Base-by-base conservation (phyloP, 164 flowering plant species). In the Magnolia sinica region DNA sequence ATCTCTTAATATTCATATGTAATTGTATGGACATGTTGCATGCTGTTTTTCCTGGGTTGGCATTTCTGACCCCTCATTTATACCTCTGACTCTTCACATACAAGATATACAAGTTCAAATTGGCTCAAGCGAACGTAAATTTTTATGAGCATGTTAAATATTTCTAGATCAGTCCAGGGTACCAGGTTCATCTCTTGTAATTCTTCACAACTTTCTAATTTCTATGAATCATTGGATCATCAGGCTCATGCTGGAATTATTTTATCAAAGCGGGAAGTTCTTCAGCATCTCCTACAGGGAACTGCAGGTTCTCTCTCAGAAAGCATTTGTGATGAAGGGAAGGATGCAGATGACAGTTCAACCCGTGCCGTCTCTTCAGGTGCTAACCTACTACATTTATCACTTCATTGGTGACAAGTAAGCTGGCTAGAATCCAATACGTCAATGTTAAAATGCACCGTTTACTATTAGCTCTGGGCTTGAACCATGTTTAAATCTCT, bases 231-330 rank as follows among this genome's bases (percentile, higher is more conserved):
- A 59, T 82, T 79, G 72, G n/a, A 61, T 82, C 55, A 58, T 73
- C 87, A 96, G 99, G 91, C 85, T 78, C 84, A 83, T 78, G 81
- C 91, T 78, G 91, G 89, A 75, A 81, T 73, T 82, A 65, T 78
- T 76, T 84, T 91, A 14, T 87, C 97, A 65, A 90, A 82, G 73
- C 75, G 73, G 75, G 85, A 87, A 75, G 75, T 89, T 77, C 75
- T 90, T 65, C 82, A 49, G 18, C 78, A 79, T 83, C 86, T 96
- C 64, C 81, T 92, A 29, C 89, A 94, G 77, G 98, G 97, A 14
- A 92, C 95, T 65, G 85, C 87, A 7, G 98, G 86, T 77, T 77
- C 91, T 81, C 85, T 29, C n/a, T 76, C 79, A 27, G 93, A 87
- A 82, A 81, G 74, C 68, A 71, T 76, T 61, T 79, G 66, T 16